Evolutionary conservation across 768 basidiomycete species (phyloP).

Genomic region (Megacollybia marginata): DNA sequence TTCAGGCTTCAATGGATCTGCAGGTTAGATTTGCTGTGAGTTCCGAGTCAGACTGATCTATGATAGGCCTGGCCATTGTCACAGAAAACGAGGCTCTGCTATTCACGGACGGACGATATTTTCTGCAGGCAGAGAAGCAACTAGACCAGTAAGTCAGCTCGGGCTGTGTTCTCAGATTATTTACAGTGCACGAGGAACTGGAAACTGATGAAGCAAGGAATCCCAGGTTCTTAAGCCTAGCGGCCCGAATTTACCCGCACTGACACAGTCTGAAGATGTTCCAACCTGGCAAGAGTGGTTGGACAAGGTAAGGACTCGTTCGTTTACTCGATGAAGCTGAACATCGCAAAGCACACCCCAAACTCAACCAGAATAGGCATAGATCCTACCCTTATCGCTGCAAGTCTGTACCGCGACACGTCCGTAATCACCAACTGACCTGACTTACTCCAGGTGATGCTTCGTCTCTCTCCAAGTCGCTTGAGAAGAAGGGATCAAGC

Average conservation of each 20-base stretch:
- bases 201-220: slow-evolving; percentile 89
- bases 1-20: slow-evolving; percentile 91
- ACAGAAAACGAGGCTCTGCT: slow-evolving; percentile 65
- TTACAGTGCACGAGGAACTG: slow-evolving; percentile 53
- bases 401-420: slow-evolving; percentile 32
- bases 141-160: slow-evolving; percentile 57
- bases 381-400: slow-evolving; percentile 70
- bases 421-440: not conserved
- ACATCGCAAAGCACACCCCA: slow-evolving; percentile 2
- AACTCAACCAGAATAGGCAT: slow-evolving; percentile 66
- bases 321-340: not conserved
- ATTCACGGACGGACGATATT: slow-evolving; percentile 96
- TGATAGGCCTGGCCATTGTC: slow-evolving; percentile 69
- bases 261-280: slow-evolving; percentile 45
- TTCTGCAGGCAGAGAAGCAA: slow-evolving; percentile 86
- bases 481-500: slow-evolving; percentile 45
- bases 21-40: slow-evolving; percentile 43
- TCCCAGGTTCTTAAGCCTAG: slow-evolving; percentile 46
- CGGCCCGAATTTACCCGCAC: slow-evolving; percentile 7
- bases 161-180: not conserved
- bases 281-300: slow-evolving; percentile 89
- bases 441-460: slow-evolving; percentile 47
- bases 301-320: slow-evolving; percentile 43
- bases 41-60: not conserved
- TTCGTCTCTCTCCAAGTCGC: slow-evolving; percentile 47